Evolutionary conservation across 164 flowering plant genomes (phyloP).

Genomic region (Piper longum): DNA sequence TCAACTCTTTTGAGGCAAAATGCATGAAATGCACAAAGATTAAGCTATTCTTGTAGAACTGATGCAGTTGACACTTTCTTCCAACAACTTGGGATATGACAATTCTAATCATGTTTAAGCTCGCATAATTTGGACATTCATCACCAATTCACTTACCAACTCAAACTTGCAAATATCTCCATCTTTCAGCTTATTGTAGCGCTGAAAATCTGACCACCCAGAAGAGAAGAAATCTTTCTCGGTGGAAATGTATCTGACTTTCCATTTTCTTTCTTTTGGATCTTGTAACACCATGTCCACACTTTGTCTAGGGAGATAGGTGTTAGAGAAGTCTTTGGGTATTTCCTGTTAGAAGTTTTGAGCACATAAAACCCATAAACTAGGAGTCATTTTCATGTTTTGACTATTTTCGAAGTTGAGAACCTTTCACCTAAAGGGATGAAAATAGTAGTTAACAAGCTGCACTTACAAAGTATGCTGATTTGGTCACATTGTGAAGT

Average conservation of each 20-base stretch:
- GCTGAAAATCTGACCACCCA: background rate
- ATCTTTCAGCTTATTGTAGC: background rate
- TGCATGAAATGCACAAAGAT: no score
- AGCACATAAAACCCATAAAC: no score
- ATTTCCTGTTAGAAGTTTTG: background rate
- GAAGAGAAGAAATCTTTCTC: background rate
- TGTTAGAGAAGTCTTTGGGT: background rate
- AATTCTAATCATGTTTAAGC: no score
- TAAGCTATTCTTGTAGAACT: no score
- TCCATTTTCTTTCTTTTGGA: background rate
- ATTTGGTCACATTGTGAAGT: no score
- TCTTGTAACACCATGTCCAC: background rate
- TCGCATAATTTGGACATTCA: background rate
- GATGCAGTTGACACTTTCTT: no score
- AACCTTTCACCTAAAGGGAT: no score
- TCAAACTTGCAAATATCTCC: background rate
- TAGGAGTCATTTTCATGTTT: background rate
- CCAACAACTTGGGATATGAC: no score
- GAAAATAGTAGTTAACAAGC: no score
- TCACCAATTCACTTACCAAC: background rate
- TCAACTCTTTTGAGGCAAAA: no score
- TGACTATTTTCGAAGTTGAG: background rate
- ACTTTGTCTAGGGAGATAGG: background rate
- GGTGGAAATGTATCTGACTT: background rate
- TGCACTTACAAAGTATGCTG: no score